These are phyloP conservation scores for Pythium plurisporium DNA, from an alignment of 352 stramenopile genomes.

Conservation along the genomic window DNA sequence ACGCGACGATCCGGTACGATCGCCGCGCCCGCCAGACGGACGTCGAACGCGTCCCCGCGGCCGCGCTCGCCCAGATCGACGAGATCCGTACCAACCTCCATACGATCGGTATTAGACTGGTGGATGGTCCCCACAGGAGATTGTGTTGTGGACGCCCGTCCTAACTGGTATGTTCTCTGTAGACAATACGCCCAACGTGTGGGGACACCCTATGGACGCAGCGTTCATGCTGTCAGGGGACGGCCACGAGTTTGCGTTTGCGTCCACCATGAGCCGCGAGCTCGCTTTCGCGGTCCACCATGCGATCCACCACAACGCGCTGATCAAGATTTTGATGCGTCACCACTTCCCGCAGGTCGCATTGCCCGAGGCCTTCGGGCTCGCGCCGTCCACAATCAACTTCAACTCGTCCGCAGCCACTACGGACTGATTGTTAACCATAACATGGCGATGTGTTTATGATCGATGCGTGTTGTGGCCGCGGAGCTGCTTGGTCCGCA, in stretches of 20 bases:
- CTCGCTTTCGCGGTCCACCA: constrained; percentile 83
- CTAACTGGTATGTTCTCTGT: background rate
- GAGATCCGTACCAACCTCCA: constrained; percentile 33
- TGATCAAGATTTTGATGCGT: constrained; percentile 68
- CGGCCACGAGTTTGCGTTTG: constrained; percentile 60
- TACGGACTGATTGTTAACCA: too few relatives aligned
- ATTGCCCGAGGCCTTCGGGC: constrained; percentile 53
- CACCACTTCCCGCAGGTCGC: constrained; percentile 53
- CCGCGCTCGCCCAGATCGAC: constrained; percentile 54
- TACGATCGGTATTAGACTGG: constrained; percentile 15
- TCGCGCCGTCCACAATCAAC: constrained; percentile 76
- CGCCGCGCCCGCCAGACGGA: constrained; percentile 58
- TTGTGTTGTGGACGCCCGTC: background rate
- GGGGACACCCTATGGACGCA: constrained; percentile 33
- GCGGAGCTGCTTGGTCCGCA: constrained; percentile 22
- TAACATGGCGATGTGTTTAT: background rate
- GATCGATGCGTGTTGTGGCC: background rate
- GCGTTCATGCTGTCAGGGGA: constrained; percentile 80
- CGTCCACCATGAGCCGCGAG: constrained; percentile 69
- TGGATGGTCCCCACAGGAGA: background rate
- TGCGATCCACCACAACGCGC: constrained; percentile 83
- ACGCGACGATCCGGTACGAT: constrained; percentile 53
- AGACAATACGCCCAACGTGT: constrained; percentile 15
- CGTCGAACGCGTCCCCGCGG: constrained; percentile 53
- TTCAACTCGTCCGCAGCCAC: constrained; percentile 22